phyloP scores from a whole-genome alignment of 257 asterid species.

The Echites panduratus region DNA sequence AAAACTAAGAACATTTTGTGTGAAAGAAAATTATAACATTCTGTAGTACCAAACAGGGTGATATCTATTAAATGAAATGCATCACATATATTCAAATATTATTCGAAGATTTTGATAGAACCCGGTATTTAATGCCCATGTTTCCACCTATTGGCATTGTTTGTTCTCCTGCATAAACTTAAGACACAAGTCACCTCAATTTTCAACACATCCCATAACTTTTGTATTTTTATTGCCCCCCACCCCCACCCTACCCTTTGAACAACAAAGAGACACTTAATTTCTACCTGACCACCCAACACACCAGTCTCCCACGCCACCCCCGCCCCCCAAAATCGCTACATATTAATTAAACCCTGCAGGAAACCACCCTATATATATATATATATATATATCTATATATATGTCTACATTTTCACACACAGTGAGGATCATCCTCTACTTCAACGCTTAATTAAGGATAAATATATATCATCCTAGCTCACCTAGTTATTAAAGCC shows the following conservation, averaged over 20 bases:
- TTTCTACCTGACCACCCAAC: background rate
- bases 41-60: too few species aligned
- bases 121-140: slow-evolving; percentile 34
- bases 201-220: slow-evolving; percentile 2
- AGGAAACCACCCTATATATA: background rate
- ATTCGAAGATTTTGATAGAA: too few species aligned
- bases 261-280: background rate
- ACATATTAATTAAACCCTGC: too few species aligned
- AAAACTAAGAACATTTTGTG: background rate
- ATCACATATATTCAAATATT: too few species aligned
- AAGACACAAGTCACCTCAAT: slow-evolving; percentile 50
- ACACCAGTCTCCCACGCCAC: too few species aligned
- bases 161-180: slow-evolving; percentile 31
- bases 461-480: too few species aligned
- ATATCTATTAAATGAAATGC: too few species aligned
- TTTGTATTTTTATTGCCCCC: background rate
- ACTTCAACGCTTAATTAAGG: background rate
- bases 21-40: too few species aligned
- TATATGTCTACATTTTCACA: background rate
- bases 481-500: too few species aligned
- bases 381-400: background rate
- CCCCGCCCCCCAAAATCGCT: too few species aligned
- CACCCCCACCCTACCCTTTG: background rate
- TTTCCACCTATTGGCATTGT: slow-evolving; percentile 24
- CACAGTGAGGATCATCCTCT: background rate